Conservation (phyloP, 169 alveolate genomes). For the Plasmodium knowlesi region DNA sequence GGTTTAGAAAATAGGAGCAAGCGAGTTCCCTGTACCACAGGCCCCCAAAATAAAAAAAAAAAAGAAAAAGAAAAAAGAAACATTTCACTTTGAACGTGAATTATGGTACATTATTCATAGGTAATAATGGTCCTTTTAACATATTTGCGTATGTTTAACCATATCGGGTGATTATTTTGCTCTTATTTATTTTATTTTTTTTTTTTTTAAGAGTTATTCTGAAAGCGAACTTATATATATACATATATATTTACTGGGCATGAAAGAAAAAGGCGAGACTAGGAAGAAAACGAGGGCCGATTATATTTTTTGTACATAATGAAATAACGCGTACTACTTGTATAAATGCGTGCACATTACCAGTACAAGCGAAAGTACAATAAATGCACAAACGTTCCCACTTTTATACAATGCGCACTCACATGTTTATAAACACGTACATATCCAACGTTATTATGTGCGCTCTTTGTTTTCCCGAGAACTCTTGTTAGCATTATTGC, state of each 20-base stretch:
- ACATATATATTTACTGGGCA: not conserved
- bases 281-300: not conserved
- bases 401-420: not conserved
- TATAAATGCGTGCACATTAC: not conserved
- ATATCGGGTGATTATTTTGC: not conserved
- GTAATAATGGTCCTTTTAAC: not conserved
- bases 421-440: not conserved
- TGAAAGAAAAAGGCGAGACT: not conserved
- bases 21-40: not conserved
- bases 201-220: not conserved
- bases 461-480: not conserved
- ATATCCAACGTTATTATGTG: not conserved
- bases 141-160: not conserved
- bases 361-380: not conserved
- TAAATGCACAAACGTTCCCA: not conserved
- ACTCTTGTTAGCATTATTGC: not conserved
- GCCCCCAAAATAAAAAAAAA: not conserved
- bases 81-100: not conserved
- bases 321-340: not conserved
- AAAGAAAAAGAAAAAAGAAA: not conserved
- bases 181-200: not conserved
- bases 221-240: not conserved
- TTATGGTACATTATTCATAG: not conserved
- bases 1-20: not conserved
- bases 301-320: not conserved